Base-by-base conservation (phyloP, 2,329 filamentous ascomycete genomes). In the Dendrostoma leiphaemia region DNA sequence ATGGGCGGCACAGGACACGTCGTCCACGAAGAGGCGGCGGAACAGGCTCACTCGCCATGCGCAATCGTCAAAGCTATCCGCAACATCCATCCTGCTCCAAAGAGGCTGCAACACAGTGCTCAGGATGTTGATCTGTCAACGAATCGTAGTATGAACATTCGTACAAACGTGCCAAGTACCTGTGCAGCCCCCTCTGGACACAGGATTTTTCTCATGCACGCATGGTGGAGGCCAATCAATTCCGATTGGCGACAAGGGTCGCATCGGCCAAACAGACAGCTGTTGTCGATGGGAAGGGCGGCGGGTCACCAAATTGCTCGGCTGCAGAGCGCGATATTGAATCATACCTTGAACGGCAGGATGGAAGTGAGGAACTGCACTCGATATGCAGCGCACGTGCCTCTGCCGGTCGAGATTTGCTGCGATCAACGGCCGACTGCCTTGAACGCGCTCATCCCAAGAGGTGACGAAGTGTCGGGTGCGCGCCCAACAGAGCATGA, bases 131-230 rank as follows among this genome's bases (percentile, higher is more conserved):
- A 28, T 19, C 28, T 34, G 15, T n/a, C 21, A 19, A 15, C 29
- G 15, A 9, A 8, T 34, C 26, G 40, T 21, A 8, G 13, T 12
- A 44, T n/a, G 31, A 44, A 13, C 19, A 15, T 32, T 46, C 37
- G 54, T 56, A 53, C 54, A 44, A n/a, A n/a, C n/a, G n/a, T 48
- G 31, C n/a, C 12, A 26, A 46, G 34, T 53, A 56, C 50, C 37
- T 53, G 34, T 26, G 48, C 28, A 56, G 28, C 28, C 17, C 7
- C 15, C 44, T 15, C 15, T 10, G 12, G 29, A n/a, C 44, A 46
- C n/a, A n/a, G n/a, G 37, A 24, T 34, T 56, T 46, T 52, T 48
- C 43, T 45, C 49, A 38, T 56, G 54, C 52, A 41, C 48, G 52
- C 37, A 46, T 32, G 45, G 54, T 56, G 49, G 54, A 48, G 54